Base-by-base conservation (phyloP, 2,329 filamentous ascomycete species). In the Pleomassaria siparia region DNA sequence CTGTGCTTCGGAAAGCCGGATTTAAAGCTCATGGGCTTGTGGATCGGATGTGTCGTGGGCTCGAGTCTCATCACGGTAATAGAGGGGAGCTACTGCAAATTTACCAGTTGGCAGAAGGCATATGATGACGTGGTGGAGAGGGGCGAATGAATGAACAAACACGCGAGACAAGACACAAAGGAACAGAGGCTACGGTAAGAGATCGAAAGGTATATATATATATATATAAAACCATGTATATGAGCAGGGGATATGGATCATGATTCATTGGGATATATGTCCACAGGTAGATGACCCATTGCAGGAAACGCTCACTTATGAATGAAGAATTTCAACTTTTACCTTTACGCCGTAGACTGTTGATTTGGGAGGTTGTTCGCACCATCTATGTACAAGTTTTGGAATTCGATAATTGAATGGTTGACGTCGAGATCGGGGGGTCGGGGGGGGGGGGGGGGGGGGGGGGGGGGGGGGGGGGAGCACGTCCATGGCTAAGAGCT, bases 301-400 rank as follows among this genome's bases (percentile, higher is more conserved):
- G n/a, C n/a, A n/a, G n/a, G n/a, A n/a, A n/a, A n/a, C n/a, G n/a
- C n/a, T n/a, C n/a, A n/a, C n/a, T n/a, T n/a, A n/a, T n/a, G n/a
- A n/a, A n/a, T n/a, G n/a, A n/a, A n/a, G n/a, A n/a, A n/a, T n/a
- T 57, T 82, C 80, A 11, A 80, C 69, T 53, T 79, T 77, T 16
- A 79, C 65, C 55, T 74, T 75, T 46, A 74, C 54, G 49, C 67
- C 69, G 54, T 74, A 74, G 6, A 72, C 62, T 6, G 73, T 64
- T 2, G 46, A 56, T 46, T 73, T 73, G 45, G 66, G 60, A 0
- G 67, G 64, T 16, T 50, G 53, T 42, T 56, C 44, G n/a, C n/a
- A n/a, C n/a, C n/a, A 62, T 56, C 44, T n/a, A 50, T 48, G 35
- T 59, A 57, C 5, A 59, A 26, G 12, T 52, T 45, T 0, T 52